Conservation (phyloP, 495 filamentous ascomycete genomes). For the Neurospora sp. region DNA sequence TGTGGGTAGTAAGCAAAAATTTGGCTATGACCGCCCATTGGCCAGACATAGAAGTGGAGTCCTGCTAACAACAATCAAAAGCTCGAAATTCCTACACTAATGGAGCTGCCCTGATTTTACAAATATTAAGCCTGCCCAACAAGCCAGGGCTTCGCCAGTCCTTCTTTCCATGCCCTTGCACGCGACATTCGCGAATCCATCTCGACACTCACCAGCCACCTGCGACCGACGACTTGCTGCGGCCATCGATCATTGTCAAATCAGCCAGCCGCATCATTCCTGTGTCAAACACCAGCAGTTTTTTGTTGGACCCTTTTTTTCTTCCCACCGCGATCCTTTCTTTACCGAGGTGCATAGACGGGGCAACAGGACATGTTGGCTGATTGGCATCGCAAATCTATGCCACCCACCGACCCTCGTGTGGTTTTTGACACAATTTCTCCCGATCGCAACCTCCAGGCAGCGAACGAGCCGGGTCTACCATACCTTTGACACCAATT, state of each 20-base stretch:
- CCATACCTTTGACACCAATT: background rate
- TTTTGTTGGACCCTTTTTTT: background rate
- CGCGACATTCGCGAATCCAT: background rate
- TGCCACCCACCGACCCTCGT: background rate
- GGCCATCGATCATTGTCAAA: background rate
- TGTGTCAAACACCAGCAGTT: background rate
- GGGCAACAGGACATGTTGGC: background rate
- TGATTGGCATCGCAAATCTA: background rate
- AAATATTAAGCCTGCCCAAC: constrained; percentile 6
- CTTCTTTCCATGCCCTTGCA: background rate
- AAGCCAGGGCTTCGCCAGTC: background rate
- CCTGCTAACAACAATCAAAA: background rate
- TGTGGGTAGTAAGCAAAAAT: constrained; percentile 1
- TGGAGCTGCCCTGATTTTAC: constrained; percentile 14
- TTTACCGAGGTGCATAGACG: background rate
- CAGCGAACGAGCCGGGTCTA: background rate
- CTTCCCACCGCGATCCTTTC: background rate
- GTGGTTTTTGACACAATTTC: background rate
- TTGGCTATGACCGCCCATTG: background rate
- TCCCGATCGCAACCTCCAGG: background rate
- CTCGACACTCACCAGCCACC: background rate
- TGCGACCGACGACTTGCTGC: background rate
- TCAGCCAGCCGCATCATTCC: background rate
- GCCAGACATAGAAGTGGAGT: background rate
- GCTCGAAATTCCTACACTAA: background rate